Conservation (phyloP, 805 yeast genomes). For the Candida broadrunensis region DNA sequence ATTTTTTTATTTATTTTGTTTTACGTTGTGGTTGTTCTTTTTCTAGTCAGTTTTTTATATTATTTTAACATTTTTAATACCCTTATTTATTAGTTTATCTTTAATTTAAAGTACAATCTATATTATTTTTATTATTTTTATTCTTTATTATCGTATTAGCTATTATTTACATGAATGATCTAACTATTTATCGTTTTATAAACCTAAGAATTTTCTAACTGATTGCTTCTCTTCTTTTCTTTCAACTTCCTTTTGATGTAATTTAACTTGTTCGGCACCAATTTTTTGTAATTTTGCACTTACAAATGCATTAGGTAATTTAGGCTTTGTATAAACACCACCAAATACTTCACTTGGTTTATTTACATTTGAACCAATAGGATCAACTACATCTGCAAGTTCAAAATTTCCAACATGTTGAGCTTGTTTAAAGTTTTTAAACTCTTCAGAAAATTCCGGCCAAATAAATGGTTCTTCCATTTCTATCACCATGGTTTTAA, state of each 20-base stretch:
- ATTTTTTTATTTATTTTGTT: too few species aligned
- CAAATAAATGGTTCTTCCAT: constrained; percentile 94
- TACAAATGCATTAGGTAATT: constrained; percentile 39
- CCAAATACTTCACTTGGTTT: constrained; percentile 73
- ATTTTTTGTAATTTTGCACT: constrained; percentile 20
- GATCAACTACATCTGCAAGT: constrained; percentile 49
- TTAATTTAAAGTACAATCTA: too few species aligned
- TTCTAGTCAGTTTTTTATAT: too few species aligned
- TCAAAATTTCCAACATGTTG: constrained; percentile 43
- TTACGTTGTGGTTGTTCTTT: too few species aligned
- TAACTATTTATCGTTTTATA: too few species aligned
- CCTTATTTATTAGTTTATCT: too few species aligned
- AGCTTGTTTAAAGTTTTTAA: constrained; percentile 29
- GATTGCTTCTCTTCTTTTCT: constrained; percentile 24
- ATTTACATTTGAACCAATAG: constrained; percentile 61
- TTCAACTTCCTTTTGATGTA: constrained; percentile 18
- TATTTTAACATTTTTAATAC: too few species aligned
- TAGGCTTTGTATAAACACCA: constrained; percentile 56
- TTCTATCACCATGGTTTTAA: constrained; percentile 94
- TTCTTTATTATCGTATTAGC: too few species aligned
- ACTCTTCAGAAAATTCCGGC: constrained; percentile 61
- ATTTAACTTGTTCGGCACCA: constrained; percentile 17
- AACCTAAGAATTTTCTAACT: constrained; percentile 27
- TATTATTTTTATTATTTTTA: too few species aligned
- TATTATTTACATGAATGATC: too few species aligned